These are phyloP conservation scores for Euphorbia schlechtendalii DNA, from an alignment of 441 rosid species.

Conservation along the genomic window DNA sequence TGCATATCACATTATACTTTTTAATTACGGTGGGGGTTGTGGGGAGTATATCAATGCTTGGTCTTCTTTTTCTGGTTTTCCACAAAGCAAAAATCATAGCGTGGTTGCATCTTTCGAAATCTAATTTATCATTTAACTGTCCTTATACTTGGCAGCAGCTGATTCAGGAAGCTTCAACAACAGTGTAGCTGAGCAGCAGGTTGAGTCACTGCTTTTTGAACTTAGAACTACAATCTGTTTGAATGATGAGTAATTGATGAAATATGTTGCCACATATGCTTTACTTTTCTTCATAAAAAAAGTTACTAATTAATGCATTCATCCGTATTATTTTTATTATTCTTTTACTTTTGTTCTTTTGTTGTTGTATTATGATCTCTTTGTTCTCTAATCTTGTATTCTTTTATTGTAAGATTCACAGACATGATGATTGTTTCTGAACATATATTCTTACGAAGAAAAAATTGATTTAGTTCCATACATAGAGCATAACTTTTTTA, in stretches of 20 bases:
- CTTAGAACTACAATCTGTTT: background rate
- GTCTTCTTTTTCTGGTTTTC: background rate
- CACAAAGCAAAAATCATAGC: background rate
- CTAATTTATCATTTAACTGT: background rate
- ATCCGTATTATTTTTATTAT: background rate
- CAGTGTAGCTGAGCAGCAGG: conserved; percentile 74
- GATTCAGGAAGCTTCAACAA: no score
- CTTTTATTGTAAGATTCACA: background rate
- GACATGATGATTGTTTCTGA: background rate
- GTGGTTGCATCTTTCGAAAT: background rate
- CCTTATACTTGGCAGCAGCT: conserved; percentile 37
- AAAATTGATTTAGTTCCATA: conserved; percentile 3
- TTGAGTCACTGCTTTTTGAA: conserved; percentile 19
- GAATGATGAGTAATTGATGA: background rate
- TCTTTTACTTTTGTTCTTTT: no score
- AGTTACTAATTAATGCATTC: background rate
- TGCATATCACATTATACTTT: background rate
- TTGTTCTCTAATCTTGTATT: background rate
- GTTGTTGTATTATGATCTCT: background rate
- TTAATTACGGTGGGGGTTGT: no score
- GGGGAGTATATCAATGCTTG: background rate
- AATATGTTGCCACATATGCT: background rate
- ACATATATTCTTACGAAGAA: background rate
- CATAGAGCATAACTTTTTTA: background rate
- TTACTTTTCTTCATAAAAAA: background rate